Evolutionary conservation across 768 basidiomycete genomes (phyloP).

Genomic region (Coprinopsis cinerea): DNA sequence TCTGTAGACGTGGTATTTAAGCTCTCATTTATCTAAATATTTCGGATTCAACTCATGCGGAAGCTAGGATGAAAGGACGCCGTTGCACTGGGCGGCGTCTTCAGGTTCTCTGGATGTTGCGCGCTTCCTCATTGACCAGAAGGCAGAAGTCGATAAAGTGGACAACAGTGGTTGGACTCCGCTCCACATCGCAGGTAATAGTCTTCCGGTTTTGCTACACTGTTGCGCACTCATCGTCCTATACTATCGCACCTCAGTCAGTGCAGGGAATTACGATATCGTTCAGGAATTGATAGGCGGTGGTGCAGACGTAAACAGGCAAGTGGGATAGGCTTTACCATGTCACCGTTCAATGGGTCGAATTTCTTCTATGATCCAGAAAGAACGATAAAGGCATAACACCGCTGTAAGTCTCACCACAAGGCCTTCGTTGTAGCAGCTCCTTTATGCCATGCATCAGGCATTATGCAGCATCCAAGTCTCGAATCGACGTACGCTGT

Average conservation of each 20-base stretch:
- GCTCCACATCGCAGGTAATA: constrained; percentile 70
- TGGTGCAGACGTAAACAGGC: constrained; percentile 72
- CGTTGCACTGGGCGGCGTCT: constrained; percentile 83
- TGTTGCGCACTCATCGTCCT: neutral
- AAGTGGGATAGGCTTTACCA: neutral
- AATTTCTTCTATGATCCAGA: constrained; percentile 26
- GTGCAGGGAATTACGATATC: constrained; percentile 72
- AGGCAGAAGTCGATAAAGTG: constrained; percentile 59
- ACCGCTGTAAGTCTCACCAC: constrained; percentile 55
- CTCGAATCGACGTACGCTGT: constrained; percentile 67
- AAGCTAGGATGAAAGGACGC: constrained; percentile 66
- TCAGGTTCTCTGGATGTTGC: constrained; percentile 64
- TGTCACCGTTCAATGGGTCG: constrained; percentile 14
- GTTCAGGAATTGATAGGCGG: constrained; percentile 75
- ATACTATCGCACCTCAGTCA: constrained; percentile 42
- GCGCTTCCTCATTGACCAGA: constrained; percentile 63
- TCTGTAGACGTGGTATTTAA: constrained; percentile 52
- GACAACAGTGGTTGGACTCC: constrained; percentile 74
- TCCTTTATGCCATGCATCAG: constrained; percentile 34
- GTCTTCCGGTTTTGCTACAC: neutral
- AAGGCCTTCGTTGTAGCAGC: constrained; percentile 14
- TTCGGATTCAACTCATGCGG: constrained; percentile 7
- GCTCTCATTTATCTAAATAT: neutral
- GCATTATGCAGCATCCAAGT: constrained; percentile 92
- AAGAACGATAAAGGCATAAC: constrained; percentile 80